Base-by-base conservation (phyloP, 306 rosid species). In the Leucaena leucocephala region DNA sequence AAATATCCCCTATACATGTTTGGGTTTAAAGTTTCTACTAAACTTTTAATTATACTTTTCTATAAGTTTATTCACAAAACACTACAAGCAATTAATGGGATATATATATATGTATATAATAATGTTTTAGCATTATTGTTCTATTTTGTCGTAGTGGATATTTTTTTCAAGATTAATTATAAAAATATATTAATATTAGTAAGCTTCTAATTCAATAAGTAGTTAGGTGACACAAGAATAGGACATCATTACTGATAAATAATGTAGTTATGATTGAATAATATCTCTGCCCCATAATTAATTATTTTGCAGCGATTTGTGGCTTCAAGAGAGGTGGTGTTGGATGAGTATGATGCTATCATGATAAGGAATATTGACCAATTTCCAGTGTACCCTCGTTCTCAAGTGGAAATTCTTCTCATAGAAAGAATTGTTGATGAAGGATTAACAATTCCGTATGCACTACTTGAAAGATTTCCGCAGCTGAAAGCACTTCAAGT, bases 381-480 rank as follows among this genome's bases (percentile, higher is more conserved):
- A 14, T 17, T 65, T 49, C 62, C 27, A n/a, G 34, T 1, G 13
- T 4, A 55, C 12, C 3, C 2, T 7, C 19, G 1, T 55, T 34
- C 62, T n/a, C 3, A 55, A 7, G 62, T 55, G 34, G 5, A 55
- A 55, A 2, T 5, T 55, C 62, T 55, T 55, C 5, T 0, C 22
- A 19, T 55, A 19, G 12, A 55, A 54, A n/a, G 27, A 6, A 19
- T 55, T 19, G 2, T 55, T 55, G 13, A 55, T 19, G 34, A 19
- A 19, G 8, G 34, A 34, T 2, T 55, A 55, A 8, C 14, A 8
- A 50, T 40, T 39, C 55, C 43, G 1, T 39, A 12, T 66, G 13
- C 40, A 15, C 52, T 67, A 2, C 74, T 77, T 7, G 40, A 22
- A 10, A 77, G 57, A 42, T 27, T 77, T 38, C 75, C 48, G 40